Conservation (phyloP, 2,329 filamentous ascomycete genomes). For the Pseudocercospora cruenta region DNA sequence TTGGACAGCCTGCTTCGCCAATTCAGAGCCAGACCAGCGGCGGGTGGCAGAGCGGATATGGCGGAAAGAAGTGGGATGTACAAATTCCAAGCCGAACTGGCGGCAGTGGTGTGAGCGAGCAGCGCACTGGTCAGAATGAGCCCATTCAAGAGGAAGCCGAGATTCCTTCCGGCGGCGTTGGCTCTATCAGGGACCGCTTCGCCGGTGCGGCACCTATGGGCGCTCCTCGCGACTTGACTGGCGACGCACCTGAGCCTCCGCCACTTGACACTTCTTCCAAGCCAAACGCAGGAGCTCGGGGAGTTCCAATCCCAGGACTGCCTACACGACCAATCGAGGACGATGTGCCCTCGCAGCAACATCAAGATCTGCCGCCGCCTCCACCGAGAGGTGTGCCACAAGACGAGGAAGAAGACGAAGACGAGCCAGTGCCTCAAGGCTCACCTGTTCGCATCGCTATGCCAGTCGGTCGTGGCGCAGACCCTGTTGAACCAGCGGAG, state of each 20-base stretch:
- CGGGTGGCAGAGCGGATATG: constrained; percentile 90
- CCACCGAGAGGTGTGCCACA: constrained; percentile 44
- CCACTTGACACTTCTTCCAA: constrained; percentile 70
- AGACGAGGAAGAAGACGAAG: constrained; percentile 36
- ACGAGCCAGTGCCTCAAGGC: constrained; percentile 52
- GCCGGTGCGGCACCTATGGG: constrained; percentile 74
- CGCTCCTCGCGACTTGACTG: constrained; percentile 49
- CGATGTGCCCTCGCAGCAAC: constrained; percentile 59
- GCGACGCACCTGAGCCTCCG: constrained; percentile 56
- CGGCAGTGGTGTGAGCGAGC: constrained; percentile 60
- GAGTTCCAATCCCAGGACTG: constrained; percentile 78
- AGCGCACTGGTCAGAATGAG: constrained; percentile 64
- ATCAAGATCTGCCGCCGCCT: constrained; percentile 50
- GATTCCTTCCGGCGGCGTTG: constrained; percentile 65
- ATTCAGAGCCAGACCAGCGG: constrained; percentile 73
- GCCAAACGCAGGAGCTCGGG: constrained; percentile 64
- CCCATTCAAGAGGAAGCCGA: constrained; percentile 54
- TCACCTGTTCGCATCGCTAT: constrained; percentile 86
- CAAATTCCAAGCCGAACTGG: constrained; percentile 76
- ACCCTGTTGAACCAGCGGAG: constrained; percentile 55
- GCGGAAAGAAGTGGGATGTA: constrained; percentile 85
- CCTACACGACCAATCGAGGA: constrained; percentile 60
- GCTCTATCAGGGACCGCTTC: constrained; percentile 80
- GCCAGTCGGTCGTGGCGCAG: constrained; percentile 71
- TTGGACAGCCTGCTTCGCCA: constrained; percentile 47